phyloP scores from a whole-genome alignment of 371 early-diverging fungal species.

The Haplosporangium sp. region DNA sequence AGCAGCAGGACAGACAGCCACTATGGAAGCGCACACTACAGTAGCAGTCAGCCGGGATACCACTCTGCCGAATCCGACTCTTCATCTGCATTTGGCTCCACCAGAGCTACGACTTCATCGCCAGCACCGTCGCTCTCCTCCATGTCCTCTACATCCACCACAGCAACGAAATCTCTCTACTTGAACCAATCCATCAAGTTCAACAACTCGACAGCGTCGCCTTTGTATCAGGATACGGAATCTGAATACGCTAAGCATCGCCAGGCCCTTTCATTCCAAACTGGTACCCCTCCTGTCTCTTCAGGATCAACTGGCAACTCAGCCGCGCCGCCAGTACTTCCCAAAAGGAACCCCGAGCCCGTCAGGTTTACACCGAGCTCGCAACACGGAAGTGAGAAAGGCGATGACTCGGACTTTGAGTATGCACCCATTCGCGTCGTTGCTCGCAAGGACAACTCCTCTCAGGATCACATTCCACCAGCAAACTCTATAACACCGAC shows the following conservation, averaged over 20 bases:
- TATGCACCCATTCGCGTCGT: constrained; percentile 46
- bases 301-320: constrained; percentile 1
- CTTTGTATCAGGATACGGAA: constrained; percentile 21
- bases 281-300: constrained; percentile 22
- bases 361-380: background rate
- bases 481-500: no score
- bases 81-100: constrained; percentile 48
- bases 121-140: constrained; percentile 51
- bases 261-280: constrained; percentile 47
- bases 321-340: constrained; percentile 24
- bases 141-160: constrained; percentile 31
- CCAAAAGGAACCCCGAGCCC: constrained; percentile 31
- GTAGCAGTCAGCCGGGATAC: constrained; percentile 22
- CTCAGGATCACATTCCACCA: background rate
- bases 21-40: background rate
- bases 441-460: constrained; percentile 31
- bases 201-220: constrained; percentile 3
- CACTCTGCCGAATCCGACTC: constrained; percentile 39
- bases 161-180: constrained; percentile 29
- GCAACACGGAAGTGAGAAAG: constrained; percentile 8
- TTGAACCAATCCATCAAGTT: constrained; percentile 40
- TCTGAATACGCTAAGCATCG: constrained; percentile 36
- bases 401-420: constrained; percentile 29
- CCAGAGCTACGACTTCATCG: constrained; percentile 46
- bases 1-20: constrained; percentile 8